phyloP scores from a whole-genome alignment of 1,284 basidiomycete genomes.

The Leucoagaricus sp. region DNA sequence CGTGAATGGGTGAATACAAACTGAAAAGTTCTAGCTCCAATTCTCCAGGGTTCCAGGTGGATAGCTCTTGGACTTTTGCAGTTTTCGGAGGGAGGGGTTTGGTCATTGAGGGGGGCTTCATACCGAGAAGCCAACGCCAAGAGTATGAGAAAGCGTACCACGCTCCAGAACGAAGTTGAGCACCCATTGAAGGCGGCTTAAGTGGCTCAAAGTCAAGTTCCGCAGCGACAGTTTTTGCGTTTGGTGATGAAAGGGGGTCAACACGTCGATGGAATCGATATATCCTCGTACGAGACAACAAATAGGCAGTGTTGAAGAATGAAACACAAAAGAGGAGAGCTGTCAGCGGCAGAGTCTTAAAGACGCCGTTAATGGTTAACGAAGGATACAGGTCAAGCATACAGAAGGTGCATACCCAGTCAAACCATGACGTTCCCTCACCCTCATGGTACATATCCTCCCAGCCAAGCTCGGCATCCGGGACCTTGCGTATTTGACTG shows the following conservation, averaged over 20 bases:
- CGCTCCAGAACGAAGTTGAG: slow-evolving; percentile 36
- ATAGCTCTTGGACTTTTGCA: slow-evolving; percentile 65
- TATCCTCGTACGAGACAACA: slow-evolving; percentile 64
- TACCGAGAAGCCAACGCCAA: slow-evolving; percentile 68
- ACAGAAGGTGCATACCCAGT: slow-evolving; percentile 63
- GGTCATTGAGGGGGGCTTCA: slow-evolving; percentile 51
- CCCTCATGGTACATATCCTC: slow-evolving; percentile 73
- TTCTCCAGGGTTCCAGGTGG: slow-evolving; percentile 77
- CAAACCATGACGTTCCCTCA: slow-evolving; percentile 68
- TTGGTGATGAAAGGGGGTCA: slow-evolving; percentile 69
- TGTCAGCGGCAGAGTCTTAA: slow-evolving; percentile 67
- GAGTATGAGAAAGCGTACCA: slow-evolving; percentile 55
- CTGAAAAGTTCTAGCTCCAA: slow-evolving; percentile 69
- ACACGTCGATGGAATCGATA: slow-evolving; percentile 65
- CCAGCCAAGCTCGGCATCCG: slow-evolving; percentile 72
- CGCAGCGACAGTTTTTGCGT: slow-evolving; percentile 63
- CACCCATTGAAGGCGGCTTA: slow-evolving; percentile 36
- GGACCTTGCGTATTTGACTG: slow-evolving; percentile 53
- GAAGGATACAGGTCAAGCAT: neutral
- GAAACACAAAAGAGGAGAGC: slow-evolving; percentile 52
- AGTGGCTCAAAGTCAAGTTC: slow-evolving; percentile 47
- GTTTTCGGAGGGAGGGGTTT: slow-evolving; percentile 44
- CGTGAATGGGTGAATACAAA: slow-evolving; percentile 77
- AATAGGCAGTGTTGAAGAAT: slow-evolving; percentile 58
- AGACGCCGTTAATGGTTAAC: slow-evolving; percentile 9